Base-by-base conservation (phyloP, 2,329 filamentous ascomycete species). In the Phyllosticta citrichinensis region DNA sequence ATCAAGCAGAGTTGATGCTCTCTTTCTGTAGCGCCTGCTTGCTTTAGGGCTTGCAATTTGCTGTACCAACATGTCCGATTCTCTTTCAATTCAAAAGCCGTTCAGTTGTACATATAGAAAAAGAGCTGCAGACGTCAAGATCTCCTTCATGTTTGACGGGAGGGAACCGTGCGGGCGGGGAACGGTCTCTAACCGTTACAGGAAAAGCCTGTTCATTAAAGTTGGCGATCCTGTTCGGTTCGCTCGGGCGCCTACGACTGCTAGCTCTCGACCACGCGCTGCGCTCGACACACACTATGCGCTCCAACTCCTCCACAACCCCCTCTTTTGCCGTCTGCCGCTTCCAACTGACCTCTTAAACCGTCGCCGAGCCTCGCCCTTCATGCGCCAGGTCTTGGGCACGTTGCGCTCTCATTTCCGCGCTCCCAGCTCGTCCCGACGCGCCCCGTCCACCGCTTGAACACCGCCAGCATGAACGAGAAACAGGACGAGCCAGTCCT, bases 1-100 rank as follows among this genome's bases (percentile, higher is more conserved):
- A 59, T 62, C 24, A 35, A 35, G 20, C 61, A 62, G 35, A 52
- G 61, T 6, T 47, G n/a, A 47, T 40, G 11, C 5, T n/a, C n/a
- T 47, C n/a, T 47, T 6, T 19, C n/a, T 47, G 27, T 30, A 8
- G 6, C 27, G 27, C 6, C 27, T 30, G 3, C 22, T 22, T 22
- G 22, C 22, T 22, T 22, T 3, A 22, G 22, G 22, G 22, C 2
- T 3, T 22, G 22, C 22, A 2, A 30, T 6, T 5, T 10, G 5
- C 27, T 30, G 27, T 30, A 30, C 27, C 9, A 6, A 5, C 6
- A 30, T 10, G 9, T 5, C 5, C 27, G 9, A 8, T 30, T 30
- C 3, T 6, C 4, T 30, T 30, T 1, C 2, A 8, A 10, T 30
- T 30, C 27, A 30, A 30, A 30, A 10, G 6, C 27, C 9, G 6